A percentile compares a stretch with the other conserved stretches of the same genome.
Evolutionary conservation across 2,329 filamentous ascomycete species (phyloP).

Genomic region (Cladosporium cucumerinum): DNA sequence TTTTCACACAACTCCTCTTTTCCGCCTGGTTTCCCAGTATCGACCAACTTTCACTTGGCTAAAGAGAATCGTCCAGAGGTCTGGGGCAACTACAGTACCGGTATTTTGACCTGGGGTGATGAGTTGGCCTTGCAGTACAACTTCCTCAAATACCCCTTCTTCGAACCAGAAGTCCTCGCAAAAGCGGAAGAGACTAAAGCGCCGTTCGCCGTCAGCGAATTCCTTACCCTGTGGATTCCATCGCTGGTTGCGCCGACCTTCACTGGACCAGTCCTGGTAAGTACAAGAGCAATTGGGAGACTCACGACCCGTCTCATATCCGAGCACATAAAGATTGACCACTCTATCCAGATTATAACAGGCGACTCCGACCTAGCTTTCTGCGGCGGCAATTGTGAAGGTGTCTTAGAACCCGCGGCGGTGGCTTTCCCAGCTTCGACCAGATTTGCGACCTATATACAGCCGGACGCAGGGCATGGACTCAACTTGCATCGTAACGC

Average conservation of each 20-base stretch:
- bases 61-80: slow-evolving; percentile 18
- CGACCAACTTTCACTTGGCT: slow-evolving; percentile 20
- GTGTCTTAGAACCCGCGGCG: slow-evolving; percentile 21
- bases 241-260: slow-evolving; percentile 27
- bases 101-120: slow-evolving; percentile 21
- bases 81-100: slow-evolving; percentile 18
- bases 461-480: slow-evolving; percentile 39
- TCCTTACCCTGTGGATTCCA: slow-evolving; percentile 21
- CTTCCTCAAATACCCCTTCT: slow-evolving; percentile 32
- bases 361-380: slow-evolving; percentile 28
- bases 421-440: slow-evolving; percentile 31
- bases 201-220: slow-evolving; percentile 34
- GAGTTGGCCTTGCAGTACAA: slow-evolving; percentile 31
- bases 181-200: slow-evolving; percentile 35
- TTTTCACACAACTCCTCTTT: slow-evolving; percentile 9
- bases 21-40: neutral
- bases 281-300: neutral
- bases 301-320: neutral
- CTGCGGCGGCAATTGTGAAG: slow-evolving; percentile 40
- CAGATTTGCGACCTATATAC: slow-evolving; percentile 31
- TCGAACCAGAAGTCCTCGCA: slow-evolving; percentile 31
- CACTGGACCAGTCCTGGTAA: slow-evolving; percentile 30
- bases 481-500: slow-evolving; percentile 39
- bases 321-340: neutral
- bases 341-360: slow-evolving; percentile 29